Percentiles rank a stretch among this genome's conserved stretches.
Conservation (phyloP, 2,329 filamentous ascomycete species). For the Ophiostoma montium region DNA sequence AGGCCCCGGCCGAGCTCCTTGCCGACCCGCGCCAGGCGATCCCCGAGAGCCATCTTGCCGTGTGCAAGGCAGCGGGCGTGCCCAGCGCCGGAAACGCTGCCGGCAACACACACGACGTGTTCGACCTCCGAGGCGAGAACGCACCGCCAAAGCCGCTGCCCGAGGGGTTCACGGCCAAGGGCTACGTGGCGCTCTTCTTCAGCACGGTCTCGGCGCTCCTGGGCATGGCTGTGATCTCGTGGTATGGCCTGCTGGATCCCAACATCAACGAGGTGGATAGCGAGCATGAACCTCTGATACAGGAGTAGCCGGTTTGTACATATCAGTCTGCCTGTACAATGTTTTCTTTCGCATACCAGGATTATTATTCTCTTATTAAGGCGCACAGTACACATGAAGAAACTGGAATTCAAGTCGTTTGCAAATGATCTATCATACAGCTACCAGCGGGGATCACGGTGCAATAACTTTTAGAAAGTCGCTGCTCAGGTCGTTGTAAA, state of each 20-base stretch:
- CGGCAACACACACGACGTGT: constrained; percentile 13
- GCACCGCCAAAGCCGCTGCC: constrained; percentile 9
- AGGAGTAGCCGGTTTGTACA: too few relatives aligned
- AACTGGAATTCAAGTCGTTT: background rate
- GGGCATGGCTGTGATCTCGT: constrained; percentile 46
- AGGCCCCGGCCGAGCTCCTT: constrained; percentile 28
- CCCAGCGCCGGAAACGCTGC: constrained; percentile 17
- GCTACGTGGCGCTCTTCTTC: constrained; percentile 63
- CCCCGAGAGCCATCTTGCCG: constrained; percentile 42
- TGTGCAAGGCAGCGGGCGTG: constrained; percentile 29
- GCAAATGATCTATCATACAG: background rate
- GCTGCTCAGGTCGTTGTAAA: constrained; percentile 31
- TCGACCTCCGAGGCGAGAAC: constrained; percentile 17
- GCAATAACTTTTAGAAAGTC: constrained; percentile 20
- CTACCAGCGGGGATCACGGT: background rate
- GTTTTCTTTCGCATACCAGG: too few relatives aligned
- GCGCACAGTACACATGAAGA: too few relatives aligned
- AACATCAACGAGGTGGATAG: background rate
- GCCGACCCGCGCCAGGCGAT: constrained; percentile 35
- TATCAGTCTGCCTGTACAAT: too few relatives aligned
- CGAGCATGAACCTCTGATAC: background rate
- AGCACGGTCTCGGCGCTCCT: constrained; percentile 53
- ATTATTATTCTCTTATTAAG: too few relatives aligned
- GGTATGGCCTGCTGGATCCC: constrained; percentile 6
- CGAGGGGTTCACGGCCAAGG: constrained; percentile 41